These are phyloP conservation scores for Silene uniflora DNA, from an alignment of 148 eudicot species.

Conservation along the genomic window DNA sequence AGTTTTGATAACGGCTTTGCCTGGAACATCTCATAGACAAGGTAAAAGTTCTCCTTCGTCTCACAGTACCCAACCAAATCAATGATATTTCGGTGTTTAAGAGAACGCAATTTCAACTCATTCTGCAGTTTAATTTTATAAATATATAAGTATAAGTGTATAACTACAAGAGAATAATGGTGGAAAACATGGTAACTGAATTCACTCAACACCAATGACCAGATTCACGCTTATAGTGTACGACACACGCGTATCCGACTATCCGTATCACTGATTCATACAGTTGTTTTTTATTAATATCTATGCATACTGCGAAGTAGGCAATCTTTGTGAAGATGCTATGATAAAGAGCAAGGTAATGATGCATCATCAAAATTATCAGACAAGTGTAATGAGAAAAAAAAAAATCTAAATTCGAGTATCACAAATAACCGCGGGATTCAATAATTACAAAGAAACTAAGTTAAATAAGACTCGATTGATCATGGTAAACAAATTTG, in stretches of 20 bases:
- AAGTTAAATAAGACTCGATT: neutral
- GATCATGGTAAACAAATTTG: neutral
- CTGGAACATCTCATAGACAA: slow-evolving; percentile 32
- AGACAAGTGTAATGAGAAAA: neutral
- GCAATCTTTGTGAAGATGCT: neutral
- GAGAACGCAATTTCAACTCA: slow-evolving; percentile 25
- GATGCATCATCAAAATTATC: neutral
- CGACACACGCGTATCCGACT: too few relatives aligned
- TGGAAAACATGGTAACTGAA: neutral
- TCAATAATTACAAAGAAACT: neutral
- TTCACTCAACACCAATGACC: neutral
- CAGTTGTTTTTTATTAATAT: neutral
- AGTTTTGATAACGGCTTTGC: slow-evolving; percentile 30
- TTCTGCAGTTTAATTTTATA: slow-evolving; percentile 24
- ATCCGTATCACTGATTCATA: neutral
- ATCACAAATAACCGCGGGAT: neutral
- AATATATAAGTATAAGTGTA: neutral
- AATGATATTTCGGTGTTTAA: slow-evolving; percentile 28
- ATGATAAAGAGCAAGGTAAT: neutral
- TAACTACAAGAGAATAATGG: neutral
- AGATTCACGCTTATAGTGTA: neutral
- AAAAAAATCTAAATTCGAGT: neutral
- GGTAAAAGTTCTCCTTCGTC: slow-evolving; percentile 34
- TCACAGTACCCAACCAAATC: slow-evolving; percentile 29
- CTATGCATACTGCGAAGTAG: neutral